These are phyloP conservation scores for Didymella sp. DNA, from an alignment of 2,329 filamentous ascomycete genomes.

Conservation along the genomic window DNA sequence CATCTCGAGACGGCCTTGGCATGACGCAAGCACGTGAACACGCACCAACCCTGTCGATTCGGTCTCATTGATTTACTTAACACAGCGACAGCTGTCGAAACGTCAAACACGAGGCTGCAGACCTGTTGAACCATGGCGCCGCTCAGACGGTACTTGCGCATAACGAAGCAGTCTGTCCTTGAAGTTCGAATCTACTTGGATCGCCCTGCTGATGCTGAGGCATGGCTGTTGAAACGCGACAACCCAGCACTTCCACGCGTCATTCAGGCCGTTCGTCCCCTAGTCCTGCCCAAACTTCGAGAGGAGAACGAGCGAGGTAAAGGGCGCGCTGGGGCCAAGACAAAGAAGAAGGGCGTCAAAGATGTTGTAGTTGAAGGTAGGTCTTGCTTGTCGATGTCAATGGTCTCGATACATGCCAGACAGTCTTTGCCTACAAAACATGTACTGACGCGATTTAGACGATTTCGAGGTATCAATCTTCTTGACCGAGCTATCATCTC, in stretches of 20 bases:
- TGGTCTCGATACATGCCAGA: neutral
- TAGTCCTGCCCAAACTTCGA: conserved; percentile 87
- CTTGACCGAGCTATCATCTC: conserved; percentile 81
- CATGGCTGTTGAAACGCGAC: conserved; percentile 82
- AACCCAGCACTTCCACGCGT: conserved; percentile 80
- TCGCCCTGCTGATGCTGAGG: conserved; percentile 79
- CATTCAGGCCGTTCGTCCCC: conserved; percentile 81
- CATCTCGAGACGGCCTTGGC: conserved; percentile 16
- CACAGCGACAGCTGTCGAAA: conserved; percentile 9
- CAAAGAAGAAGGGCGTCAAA: conserved; percentile 84
- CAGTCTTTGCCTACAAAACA: neutral
- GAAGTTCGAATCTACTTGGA: conserved; percentile 97
- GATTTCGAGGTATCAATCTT: conserved; percentile 97
- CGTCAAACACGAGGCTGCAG: neutral
- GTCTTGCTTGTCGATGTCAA: conserved; percentile 31
- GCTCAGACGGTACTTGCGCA: conserved; percentile 85
- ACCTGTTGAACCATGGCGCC: conserved; percentile 71
- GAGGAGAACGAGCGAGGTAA: conserved; percentile 78
- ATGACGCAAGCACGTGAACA: conserved; percentile 30
- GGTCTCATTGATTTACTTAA: neutral
- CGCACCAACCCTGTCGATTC: conserved; percentile 21
- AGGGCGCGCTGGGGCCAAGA: conserved; percentile 61
- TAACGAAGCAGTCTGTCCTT: conserved; percentile 92
- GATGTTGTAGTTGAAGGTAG: conserved; percentile 83
- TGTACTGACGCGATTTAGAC: conserved; percentile 61